These are phyloP conservation scores for Talaromyces sp. DNA, from an alignment of 2,329 filamentous ascomycete genomes.

Conservation along the genomic window DNA sequence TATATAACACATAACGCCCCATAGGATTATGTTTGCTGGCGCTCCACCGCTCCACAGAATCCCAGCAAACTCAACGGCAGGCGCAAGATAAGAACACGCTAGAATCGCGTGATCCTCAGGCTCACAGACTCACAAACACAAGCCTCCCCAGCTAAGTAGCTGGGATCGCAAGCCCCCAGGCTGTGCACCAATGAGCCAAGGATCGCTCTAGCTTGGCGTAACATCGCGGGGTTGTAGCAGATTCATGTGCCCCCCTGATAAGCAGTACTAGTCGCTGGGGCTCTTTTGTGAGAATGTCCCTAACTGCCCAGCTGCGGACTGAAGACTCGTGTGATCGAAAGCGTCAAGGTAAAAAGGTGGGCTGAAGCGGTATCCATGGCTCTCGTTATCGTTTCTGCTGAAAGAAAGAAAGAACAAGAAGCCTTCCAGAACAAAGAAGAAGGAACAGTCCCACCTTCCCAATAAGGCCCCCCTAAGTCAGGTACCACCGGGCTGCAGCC, in stretches of 20 bases:
- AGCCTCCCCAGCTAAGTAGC: not conserved
- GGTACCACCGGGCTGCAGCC: not conserved
- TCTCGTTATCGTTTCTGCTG: not conserved
- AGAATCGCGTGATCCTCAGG: not conserved
- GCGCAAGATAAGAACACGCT: not conserved
- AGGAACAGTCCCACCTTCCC: not conserved
- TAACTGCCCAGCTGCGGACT: no score
- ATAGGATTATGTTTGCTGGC: not conserved
- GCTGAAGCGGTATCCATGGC: not conserved
- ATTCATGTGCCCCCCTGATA: not conserved
- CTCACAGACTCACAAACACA: not conserved
- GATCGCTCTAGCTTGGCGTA: not conserved
- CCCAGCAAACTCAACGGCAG: not conserved
- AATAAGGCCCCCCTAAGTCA: not conserved
- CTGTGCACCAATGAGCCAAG: not conserved
- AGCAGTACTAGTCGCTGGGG: not conserved
- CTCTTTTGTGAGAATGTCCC: no score
- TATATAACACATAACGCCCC: not conserved
- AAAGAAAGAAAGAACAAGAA: not conserved
- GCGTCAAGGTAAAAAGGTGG: not conserved
- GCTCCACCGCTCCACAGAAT: not conserved
- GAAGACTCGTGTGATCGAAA: no score
- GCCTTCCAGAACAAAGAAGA: not conserved
- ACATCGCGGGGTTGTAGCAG: conserved; percentile 3
- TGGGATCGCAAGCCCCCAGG: not conserved